Conservation (phyloP, 768 basidiomycete genomes). For the Pholiota molesta region DNA sequence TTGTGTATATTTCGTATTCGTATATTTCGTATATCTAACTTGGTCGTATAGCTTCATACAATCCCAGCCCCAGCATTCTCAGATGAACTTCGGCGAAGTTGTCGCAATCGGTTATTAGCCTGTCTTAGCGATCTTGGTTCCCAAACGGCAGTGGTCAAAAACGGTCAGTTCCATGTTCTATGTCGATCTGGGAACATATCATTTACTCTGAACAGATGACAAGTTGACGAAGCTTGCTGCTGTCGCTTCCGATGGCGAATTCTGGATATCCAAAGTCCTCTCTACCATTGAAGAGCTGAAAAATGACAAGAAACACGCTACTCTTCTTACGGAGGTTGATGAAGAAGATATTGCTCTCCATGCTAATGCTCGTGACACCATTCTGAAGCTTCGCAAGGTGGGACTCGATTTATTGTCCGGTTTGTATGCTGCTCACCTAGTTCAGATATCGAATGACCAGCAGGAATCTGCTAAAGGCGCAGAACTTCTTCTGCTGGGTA, state of each 20-base stretch:
- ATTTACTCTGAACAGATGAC: slow-evolving; percentile 35
- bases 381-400: slow-evolving; percentile 50
- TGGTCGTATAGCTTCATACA: slow-evolving; percentile 52
- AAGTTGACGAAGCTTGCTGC: slow-evolving; percentile 59
- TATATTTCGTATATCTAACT: neutral
- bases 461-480: slow-evolving; percentile 67
- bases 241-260: slow-evolving; percentile 70
- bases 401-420: neutral
- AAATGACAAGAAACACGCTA: slow-evolving; percentile 70
- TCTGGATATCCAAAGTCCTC: slow-evolving; percentile 78
- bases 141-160: slow-evolving; percentile 53
- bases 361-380: slow-evolving; percentile 44
- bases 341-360: slow-evolving; percentile 55
- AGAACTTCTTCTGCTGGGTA: slow-evolving; percentile 70
- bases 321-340: slow-evolving; percentile 51
- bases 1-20: neutral
- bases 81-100: slow-evolving; percentile 66
- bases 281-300: slow-evolving; percentile 58
- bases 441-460: slow-evolving; percentile 28
- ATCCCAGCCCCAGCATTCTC: slow-evolving; percentile 72
- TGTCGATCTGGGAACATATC: neutral
- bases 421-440: neutral
- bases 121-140: slow-evolving; percentile 75
- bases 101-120: slow-evolving; percentile 69
- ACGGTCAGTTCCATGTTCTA: slow-evolving; percentile 40